Percentiles rank a stretch among this genome's conserved stretches.
Conservation (phyloP, 306 rosid genomes). For the Ormosia semicastrata region DNA sequence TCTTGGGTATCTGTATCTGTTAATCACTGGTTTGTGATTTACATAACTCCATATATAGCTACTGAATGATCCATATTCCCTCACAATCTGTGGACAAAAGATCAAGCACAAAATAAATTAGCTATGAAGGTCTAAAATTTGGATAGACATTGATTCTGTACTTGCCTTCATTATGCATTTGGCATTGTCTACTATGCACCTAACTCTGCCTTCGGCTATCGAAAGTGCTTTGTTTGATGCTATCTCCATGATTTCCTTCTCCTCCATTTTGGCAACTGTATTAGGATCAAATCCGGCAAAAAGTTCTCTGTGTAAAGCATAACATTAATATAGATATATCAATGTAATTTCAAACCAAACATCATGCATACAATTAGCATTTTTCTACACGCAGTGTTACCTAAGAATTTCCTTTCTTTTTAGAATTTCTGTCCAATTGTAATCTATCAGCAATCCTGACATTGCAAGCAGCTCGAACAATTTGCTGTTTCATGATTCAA, state of each 20-base stretch:
- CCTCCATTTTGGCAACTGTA: constrained; percentile 85
- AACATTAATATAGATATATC: not conserved
- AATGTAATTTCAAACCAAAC: not conserved
- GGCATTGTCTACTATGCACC: constrained; percentile 84
- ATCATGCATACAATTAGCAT: not conserved
- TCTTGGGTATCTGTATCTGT: constrained; percentile 67
- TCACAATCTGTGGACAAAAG: constrained; percentile 49
- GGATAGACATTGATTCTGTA: not conserved
- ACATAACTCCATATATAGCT: constrained; percentile 90
- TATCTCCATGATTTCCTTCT: constrained; percentile 69
- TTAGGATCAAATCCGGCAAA: constrained; percentile 76
- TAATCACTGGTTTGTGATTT: constrained; percentile 74
- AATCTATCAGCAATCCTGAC: constrained; percentile 94
- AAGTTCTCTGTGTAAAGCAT: constrained; percentile 56
- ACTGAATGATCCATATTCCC: constrained; percentile 84
- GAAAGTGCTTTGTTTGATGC: constrained; percentile 60
- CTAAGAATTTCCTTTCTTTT: constrained; percentile 79
- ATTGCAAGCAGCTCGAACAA: constrained; percentile 95
- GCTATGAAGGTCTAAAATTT: not conserved
- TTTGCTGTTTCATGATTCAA: constrained; percentile 52
- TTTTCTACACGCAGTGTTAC: constrained; percentile 32
- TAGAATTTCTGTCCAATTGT: constrained; percentile 96
- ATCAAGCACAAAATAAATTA: not conserved
- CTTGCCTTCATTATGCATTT: constrained; percentile 86
- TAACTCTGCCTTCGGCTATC: constrained; percentile 70